Evolutionary conservation across 129 eudicot genomes (phyloP), one percentile per base, ranked within the genome.

Genomic region (Mikania micrantha): DNA sequence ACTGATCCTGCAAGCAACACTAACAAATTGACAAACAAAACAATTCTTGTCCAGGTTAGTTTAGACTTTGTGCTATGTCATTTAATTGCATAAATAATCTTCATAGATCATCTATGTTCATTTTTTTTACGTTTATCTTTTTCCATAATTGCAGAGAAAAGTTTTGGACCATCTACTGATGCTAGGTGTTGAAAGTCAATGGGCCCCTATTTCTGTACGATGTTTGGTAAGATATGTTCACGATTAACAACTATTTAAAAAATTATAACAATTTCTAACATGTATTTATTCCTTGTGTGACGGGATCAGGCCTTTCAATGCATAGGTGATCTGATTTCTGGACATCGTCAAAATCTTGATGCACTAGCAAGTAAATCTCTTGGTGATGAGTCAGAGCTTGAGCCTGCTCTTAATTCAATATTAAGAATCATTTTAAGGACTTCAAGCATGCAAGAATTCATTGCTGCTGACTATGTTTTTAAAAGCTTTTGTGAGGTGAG

Each of bases 121-220:
- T 42, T 47, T 32, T 57, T 52, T 44, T 40, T 24, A 1, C 0
- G 7, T 7, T 10, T 41, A 2, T 41, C 10, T 3, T 47, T 17
- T 17, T 17, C n/a, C 10, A 17, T 75, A 50, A 27, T 64, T 88
- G 67, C 72, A 93, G 98, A 82, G 90, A 77, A 83, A 81, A 63
- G 81, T 86, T 32, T 67, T 88, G 84, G 96, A 89, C 73, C 85
- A 88, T 83, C 83, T 93, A 22, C 74, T 93, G 35, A 79, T 89
- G 92, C 74, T 93, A 77, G 96, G 98, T 49, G 96, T 93, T 56
- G 96, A 93, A 84, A 93, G 98, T 71, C 98, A 86, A 67, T 86
- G 98, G 96, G 96, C 96, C 42, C 95, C 98, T 40, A 82, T 93
- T 74, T 75, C 96, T 28, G 88, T 93, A 57, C 96, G 90, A 50